A percentile compares a stretch with the other conserved stretches of the same genome.
These are phyloP conservation scores for apple (Malus domestica) DNA, from an alignment of 306 rosid genomes.

Conservation along the genomic window DNA sequence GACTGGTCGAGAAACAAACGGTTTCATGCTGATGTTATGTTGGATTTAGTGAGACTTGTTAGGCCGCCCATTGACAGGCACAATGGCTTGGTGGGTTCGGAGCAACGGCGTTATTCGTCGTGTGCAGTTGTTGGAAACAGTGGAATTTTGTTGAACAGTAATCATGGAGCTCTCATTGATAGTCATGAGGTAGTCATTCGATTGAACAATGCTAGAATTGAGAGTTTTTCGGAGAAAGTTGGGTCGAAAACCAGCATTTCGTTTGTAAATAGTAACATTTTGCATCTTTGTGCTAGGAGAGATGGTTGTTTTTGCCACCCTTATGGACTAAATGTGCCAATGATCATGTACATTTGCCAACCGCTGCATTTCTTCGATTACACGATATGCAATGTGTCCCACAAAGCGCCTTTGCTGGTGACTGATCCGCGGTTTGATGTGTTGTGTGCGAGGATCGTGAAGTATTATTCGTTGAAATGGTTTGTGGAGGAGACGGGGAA, in stretches of 20 bases:
- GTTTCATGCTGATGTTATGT: constrained; percentile 55
- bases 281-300: constrained; percentile 85
- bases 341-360: constrained; percentile 84
- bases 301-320: constrained; percentile 87
- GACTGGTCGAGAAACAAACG: constrained; percentile 64
- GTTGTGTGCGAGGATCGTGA: constrained; percentile 67
- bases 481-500: constrained; percentile 69
- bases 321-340: constrained; percentile 61
- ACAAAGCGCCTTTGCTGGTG: constrained; percentile 58
- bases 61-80: constrained; percentile 44
- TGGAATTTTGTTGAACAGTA: constrained; percentile 70
- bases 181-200: constrained; percentile 69
- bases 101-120: constrained; percentile 33
- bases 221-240: constrained; percentile 46
- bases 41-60: constrained; percentile 44
- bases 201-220: constrained; percentile 74
- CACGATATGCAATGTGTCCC: constrained; percentile 61
- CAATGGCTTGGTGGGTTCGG: constrained; percentile 20
- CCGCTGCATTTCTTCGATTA: constrained; percentile 86
- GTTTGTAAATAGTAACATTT: constrained; percentile 78
- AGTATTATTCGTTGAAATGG: constrained; percentile 79
- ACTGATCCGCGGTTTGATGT: constrained; percentile 84
- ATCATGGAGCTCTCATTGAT: constrained; percentile 58
- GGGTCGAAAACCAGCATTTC: constrained; percentile 81
- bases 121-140: constrained; percentile 97